Conservation (phyloP, 257 asterid species). For the Solanum commersonii region DNA sequence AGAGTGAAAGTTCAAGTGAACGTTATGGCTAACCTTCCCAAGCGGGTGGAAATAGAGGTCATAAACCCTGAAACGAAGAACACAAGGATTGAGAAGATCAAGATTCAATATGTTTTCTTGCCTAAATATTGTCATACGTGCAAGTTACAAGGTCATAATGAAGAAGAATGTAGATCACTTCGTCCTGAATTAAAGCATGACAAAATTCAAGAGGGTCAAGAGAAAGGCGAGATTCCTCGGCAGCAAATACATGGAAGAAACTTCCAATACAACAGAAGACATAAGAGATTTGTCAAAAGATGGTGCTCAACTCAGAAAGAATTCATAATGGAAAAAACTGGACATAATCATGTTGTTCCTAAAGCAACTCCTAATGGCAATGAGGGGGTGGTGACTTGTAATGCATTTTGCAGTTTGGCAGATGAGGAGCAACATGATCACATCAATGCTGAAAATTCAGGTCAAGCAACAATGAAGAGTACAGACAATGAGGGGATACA, state of each 20-base stretch:
- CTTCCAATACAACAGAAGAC: not conserved
- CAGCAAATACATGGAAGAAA: not conserved
- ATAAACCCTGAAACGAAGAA: not conserved
- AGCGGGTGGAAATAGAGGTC: not conserved
- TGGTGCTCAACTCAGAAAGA: not conserved
- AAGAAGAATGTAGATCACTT: not conserved
- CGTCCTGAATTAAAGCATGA: not conserved
- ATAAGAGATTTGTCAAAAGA: not conserved
- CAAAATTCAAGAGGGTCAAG: not conserved
- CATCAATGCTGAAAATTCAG: not conserved
- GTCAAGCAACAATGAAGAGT: not conserved
- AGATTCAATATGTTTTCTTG: not conserved
- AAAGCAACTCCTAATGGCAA: not conserved
- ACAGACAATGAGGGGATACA: not conserved
- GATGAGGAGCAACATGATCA: not conserved
- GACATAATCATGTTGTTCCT: not conserved
- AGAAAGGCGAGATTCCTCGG: not conserved
- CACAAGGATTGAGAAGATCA: not conserved
- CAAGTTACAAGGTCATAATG: not conserved
- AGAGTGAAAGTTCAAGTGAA: not conserved
- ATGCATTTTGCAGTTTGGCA: not conserved
- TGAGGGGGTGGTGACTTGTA: not conserved
- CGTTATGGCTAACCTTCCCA: not conserved
- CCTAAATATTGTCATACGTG: not conserved
- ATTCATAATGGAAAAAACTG: not conserved